phyloP scores from a whole-genome alignment of 2,329 filamentous ascomycete species.

The Tolypocladium ovalisporum region DNA sequence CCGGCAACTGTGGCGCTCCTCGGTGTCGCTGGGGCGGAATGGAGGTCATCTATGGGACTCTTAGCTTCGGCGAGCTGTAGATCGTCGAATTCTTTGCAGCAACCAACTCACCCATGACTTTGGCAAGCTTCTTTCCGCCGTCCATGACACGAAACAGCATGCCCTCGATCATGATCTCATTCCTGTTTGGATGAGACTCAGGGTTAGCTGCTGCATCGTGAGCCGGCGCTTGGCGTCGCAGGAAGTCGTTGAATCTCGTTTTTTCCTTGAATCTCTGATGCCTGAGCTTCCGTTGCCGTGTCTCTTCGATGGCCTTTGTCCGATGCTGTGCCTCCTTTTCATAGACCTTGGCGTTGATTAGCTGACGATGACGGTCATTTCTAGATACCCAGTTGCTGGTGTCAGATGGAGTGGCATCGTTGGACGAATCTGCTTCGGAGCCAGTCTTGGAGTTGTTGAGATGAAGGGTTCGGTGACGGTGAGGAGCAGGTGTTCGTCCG shows the following conservation, averaged over 20 bases:
- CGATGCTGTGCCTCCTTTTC: slow-evolving; percentile 62
- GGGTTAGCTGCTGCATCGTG: slow-evolving; percentile 11
- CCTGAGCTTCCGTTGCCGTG: slow-evolving; percentile 44
- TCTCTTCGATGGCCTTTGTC: slow-evolving; percentile 61
- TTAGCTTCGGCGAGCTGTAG: not conserved
- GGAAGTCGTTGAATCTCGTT: slow-evolving; percentile 34
- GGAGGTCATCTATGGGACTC: slow-evolving; percentile 38
- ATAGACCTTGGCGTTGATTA: slow-evolving; percentile 73
- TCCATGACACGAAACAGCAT: slow-evolving; percentile 64
- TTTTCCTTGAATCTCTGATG: slow-evolving; percentile 48
- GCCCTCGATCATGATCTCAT: slow-evolving; percentile 60
- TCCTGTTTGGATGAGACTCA: slow-evolving; percentile 22
- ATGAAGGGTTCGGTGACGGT: slow-evolving; percentile 49
- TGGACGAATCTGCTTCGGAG: slow-evolving; percentile 25
- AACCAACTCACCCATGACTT: slow-evolving; percentile 48
- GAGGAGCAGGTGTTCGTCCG: slow-evolving; percentile 21
- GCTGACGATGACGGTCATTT: slow-evolving; percentile 65
- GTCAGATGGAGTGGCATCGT: slow-evolving; percentile 18
- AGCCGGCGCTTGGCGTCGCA: slow-evolving; percentile 16
- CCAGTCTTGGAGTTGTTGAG: slow-evolving; percentile 36
- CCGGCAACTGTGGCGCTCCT: slow-evolving; percentile 64
- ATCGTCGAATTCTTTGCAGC: not conserved
- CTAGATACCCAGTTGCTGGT: slow-evolving; percentile 52
- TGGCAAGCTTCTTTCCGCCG: slow-evolving; percentile 74
- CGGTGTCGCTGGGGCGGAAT: slow-evolving; percentile 57